phyloP scores from a whole-genome alignment of 768 basidiomycete species.

The Amanita thiersii region DNA sequence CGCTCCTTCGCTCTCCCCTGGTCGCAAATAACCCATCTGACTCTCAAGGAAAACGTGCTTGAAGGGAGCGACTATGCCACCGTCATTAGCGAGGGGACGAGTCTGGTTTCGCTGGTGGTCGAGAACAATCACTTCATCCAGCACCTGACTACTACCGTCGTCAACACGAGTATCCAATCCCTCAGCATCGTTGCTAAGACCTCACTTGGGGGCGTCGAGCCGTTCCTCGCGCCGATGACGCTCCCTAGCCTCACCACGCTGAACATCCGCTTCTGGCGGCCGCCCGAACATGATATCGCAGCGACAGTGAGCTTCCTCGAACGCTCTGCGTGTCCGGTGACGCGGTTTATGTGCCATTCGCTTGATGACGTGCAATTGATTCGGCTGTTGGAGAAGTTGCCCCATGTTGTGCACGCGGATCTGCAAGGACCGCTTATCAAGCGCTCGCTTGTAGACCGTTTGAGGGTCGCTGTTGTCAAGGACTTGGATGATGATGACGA shows the following conservation, averaged over 20 bases:
- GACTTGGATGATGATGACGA: not conserved
- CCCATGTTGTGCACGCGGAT: constrained; percentile 3
- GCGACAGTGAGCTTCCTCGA: constrained; percentile 1
- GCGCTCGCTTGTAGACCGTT: not conserved
- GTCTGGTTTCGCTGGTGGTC: not conserved
- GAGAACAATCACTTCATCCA: constrained; percentile 2
- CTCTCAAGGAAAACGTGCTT: constrained; percentile 2
- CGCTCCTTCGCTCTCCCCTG: constrained; percentile 1
- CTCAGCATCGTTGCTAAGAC: constrained; percentile 1
- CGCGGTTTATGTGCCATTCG: not conserved
- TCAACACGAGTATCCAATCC: constrained; percentile 1
- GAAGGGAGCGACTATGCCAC: constrained; percentile 2
- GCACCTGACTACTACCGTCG: not conserved
- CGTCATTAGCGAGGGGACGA: not conserved
- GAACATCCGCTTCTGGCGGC: constrained; percentile 1
- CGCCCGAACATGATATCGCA: not conserved
- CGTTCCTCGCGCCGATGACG: not conserved
- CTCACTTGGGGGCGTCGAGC: not conserved
- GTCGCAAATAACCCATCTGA: constrained; percentile 4
- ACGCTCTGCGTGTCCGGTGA: not conserved
- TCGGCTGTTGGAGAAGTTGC: constrained; percentile 3
- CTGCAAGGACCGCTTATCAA: constrained; percentile 2
- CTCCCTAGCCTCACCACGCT: constrained; percentile 1
- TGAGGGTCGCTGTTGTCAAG: not conserved
- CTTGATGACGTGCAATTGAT: constrained; percentile 1